These are phyloP conservation scores for Phyllosticta ampelicida DNA, from an alignment of 2,329 filamentous ascomycete species.

Conservation along the genomic window DNA sequence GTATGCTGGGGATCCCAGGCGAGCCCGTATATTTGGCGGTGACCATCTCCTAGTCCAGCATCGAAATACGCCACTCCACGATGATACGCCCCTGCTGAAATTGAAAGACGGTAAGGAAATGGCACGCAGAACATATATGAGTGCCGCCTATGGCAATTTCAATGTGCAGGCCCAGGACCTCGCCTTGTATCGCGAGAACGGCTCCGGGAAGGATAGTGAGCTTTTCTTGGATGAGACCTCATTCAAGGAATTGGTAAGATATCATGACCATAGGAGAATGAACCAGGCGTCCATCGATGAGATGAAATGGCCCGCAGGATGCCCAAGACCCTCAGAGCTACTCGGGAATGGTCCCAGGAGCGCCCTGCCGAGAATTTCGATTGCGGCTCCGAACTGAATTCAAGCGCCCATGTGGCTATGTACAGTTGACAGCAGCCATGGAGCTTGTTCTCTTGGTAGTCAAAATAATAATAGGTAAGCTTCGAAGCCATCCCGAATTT, in stretches of 20 bases:
- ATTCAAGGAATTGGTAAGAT: not conserved
- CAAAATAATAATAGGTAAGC: too few species aligned
- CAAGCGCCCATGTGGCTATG: too few species aligned
- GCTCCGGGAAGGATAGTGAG: not conserved
- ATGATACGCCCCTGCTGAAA: not conserved
- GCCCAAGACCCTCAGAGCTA: not conserved
- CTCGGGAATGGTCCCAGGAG: not conserved
- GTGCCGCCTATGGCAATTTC: not conserved
- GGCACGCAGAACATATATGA: not conserved
- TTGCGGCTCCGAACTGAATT: not conserved
- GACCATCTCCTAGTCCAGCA: not conserved
- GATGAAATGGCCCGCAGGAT: not conserved
- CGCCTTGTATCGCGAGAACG: not conserved
- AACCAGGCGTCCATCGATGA: not conserved
- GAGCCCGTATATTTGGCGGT: not conserved
- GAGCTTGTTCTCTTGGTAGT: too few species aligned
- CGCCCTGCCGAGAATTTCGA: not conserved
- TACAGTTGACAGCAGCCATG: too few species aligned
- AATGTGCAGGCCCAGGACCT: not conserved
- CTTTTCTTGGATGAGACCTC: not conserved
- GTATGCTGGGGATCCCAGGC: not conserved
- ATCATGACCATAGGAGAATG: not conserved
- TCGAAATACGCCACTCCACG: not conserved
- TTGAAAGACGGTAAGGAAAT: not conserved
- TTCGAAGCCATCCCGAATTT: too few species aligned